Evolutionary conservation across 2,329 filamentous ascomycete species (phyloP).

Genomic region (Aspergillus sp.): DNA sequence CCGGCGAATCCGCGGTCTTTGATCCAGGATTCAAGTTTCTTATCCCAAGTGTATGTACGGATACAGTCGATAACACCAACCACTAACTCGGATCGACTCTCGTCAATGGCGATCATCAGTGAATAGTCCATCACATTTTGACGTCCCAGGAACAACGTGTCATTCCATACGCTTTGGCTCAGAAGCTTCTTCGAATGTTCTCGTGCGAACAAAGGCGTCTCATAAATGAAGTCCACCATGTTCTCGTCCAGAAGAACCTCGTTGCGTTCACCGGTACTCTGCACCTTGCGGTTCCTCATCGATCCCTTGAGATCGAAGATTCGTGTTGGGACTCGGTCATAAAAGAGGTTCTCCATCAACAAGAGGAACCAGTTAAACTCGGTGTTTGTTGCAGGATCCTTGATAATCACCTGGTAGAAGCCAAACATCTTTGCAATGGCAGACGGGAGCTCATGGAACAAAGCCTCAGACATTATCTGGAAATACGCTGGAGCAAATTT

Average conservation of each 20-base stretch:
- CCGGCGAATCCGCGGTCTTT: constrained; percentile 88
- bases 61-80: constrained; percentile 99
- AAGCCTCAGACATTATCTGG: constrained; percentile 90
- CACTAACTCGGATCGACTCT: constrained; percentile 82
- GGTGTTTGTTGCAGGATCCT: constrained; percentile 84
- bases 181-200: constrained; percentile 96
- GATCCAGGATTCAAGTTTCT: constrained; percentile 99
- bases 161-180: constrained; percentile 91
- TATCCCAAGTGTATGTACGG: constrained; percentile 98
- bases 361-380: constrained; percentile 94
- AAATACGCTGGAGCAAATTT: constrained; percentile 97
- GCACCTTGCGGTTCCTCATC: constrained; percentile 97
- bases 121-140: constrained; percentile 99
- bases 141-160: constrained; percentile 88
- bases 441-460: constrained; percentile 92
- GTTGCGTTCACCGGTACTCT: constrained; percentile 91
- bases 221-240: constrained; percentile 98
- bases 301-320: constrained; percentile 96
- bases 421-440: constrained; percentile 99
- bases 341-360: constrained; percentile 97
- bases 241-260: constrained; percentile 97
- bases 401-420: constrained; percentile 96
- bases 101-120: constrained; percentile 96
- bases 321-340: constrained; percentile 84
- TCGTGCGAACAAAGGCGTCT: constrained; percentile 89